Base-by-base conservation (phyloP, 345 rosid genomes). In the Aurinia saxatilis region DNA sequence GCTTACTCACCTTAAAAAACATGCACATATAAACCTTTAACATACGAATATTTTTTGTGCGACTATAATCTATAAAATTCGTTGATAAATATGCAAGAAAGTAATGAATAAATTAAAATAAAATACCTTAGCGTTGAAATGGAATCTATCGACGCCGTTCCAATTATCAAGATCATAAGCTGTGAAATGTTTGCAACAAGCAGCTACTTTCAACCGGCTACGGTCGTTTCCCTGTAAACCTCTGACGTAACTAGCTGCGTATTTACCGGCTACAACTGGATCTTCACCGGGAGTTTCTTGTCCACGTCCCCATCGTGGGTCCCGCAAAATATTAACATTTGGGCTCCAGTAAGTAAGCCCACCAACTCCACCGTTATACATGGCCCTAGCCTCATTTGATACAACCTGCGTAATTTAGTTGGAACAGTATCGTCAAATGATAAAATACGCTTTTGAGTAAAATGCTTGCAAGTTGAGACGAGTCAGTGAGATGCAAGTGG, bases 221-320 rank as follows among this genome's bases (percentile, higher is more conserved):
- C 74, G 81, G 69, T 72, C 79, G 30, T 54, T 70, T 36, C 88
- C 95, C 64, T 88, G 98, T 39, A 91, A 52, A 3, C 96, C 98
- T 54, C 71, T 77, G 1, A 91, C 92, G 19, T 88, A 91, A 54
- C 85, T 81, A 5, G 90, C 90, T 0, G 85, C 98, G 50, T 91
- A 88, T 35, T 44, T 78, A 46, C 90, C 92, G 37, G 85, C 84
- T 2, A 91, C 23, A 5, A 84, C 72, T 0, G 98, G 98, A 29
- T 88, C 98, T 73, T 91, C 96, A 18, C 96, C 98, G 61, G 90
- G 91, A 9, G 95, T 91, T 75, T 88, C 98, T 72, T 88, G 98
- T 6, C 91, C 91, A 5, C 92, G 84, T 38, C 95, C 98, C 96
- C 92, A 91, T 10, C 95, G 78, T 1, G 96, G 98, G 75, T 91